Base-by-base conservation (phyloP, 2,329 filamentous ascomycete species). In the Cladosporium sp. region DNA sequence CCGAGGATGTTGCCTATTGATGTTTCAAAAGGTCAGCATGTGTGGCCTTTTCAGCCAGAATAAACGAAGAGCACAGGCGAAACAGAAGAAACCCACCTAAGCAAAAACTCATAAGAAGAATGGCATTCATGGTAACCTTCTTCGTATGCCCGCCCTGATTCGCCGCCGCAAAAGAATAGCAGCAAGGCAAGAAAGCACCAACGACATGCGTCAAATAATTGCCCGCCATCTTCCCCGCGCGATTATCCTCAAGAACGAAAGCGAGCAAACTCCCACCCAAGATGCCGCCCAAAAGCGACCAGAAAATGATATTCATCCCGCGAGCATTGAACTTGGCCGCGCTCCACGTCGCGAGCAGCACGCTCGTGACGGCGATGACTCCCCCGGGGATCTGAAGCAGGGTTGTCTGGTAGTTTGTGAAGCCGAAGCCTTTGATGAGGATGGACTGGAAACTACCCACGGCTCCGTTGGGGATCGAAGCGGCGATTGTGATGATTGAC, bases 331-430 rank as follows among this genome's bases (percentile, higher is more conserved):
- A 66, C 42, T 65, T 66, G 15, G 76, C 73, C 44, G 79, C 73
- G 7, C 73, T 74, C 36, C 48, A 60, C 13, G 76, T 72, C 2
- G 52, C 50, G 6, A 53, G 15, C 7, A 57, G 48, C 22, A 58
- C 56, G 53, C 56, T 27, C 57, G 65, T 34, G 72, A 77, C 52
- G 71, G 84, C 83, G 1, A 87, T 72, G 1, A 86, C 72, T 2
- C 81, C 81, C 40, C 83, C 82, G 0, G 79, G 80, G 50, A 82
- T 81, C 55, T 83, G 81, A 63, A 83, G 79, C 0, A 82, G 67
- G 9, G 82, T 81, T 0, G 80, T 80, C 2, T 73, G 69, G 51
- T 83, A 80, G 11, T 71, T 69, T 41, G 73, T 70, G 56, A 79
- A 83, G 3, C 80, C 80, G 41, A 84, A 83, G 0, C 74, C 74